phyloP scores from a whole-genome alignment of 164 flowering plant genomes.

The Warburgia ugandensis region DNA sequence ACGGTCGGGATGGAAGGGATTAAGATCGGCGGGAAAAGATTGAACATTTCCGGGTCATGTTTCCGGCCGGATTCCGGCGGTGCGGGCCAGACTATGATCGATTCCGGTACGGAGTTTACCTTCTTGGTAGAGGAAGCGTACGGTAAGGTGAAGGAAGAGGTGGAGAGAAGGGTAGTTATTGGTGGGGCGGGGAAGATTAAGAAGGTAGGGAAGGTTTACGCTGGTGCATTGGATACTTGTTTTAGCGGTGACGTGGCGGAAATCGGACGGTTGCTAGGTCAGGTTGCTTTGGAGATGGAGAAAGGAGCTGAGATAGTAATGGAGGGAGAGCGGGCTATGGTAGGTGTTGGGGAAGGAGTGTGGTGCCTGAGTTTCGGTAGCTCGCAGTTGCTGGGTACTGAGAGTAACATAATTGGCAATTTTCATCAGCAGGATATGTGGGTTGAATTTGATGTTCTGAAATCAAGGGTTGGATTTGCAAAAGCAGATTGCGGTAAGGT shows the following conservation, averaged over 20 bases:
- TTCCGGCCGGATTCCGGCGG: constrained; percentile 58
- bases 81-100: constrained; percentile 70
- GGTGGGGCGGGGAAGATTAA: constrained; percentile 30
- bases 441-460: constrained; percentile 69
- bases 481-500: constrained; percentile 58
- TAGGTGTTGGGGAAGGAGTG: constrained; percentile 48
- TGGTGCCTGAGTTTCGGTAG: constrained; percentile 61
- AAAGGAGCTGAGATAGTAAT: constrained; percentile 46
- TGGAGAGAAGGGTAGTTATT: constrained; percentile 34
- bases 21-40: constrained; percentile 31
- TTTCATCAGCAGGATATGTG: constrained; percentile 71
- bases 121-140: constrained; percentile 62
- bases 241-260: constrained; percentile 29
- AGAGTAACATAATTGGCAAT: constrained; percentile 67
- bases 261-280: constrained; percentile 54
- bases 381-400: constrained; percentile 46
- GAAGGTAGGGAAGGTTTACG: constrained; percentile 45
- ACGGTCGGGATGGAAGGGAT: constrained; percentile 52
- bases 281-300: constrained; percentile 46
- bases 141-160: constrained; percentile 35
- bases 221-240: constrained; percentile 52
- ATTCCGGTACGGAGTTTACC: constrained; percentile 71
- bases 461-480: constrained; percentile 57
- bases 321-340: constrained; percentile 26
- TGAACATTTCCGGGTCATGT: constrained; percentile 36